Evolutionary conservation across 192 early-diverging fungal species (phyloP).

Genomic region (Haplosporangium gracile): DNA sequence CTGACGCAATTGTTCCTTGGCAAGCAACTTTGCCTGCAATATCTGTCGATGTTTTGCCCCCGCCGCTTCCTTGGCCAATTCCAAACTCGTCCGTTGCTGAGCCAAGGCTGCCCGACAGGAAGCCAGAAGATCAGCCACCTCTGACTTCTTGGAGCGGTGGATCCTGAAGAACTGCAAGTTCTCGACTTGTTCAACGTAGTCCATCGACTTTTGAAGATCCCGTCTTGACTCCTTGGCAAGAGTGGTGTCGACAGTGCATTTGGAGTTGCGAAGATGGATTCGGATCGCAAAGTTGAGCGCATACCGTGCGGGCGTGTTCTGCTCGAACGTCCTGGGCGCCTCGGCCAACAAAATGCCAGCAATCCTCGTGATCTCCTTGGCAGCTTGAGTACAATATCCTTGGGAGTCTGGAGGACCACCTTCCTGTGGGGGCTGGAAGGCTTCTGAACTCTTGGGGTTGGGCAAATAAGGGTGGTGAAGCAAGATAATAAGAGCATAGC

Average conservation of each 20-base stretch:
- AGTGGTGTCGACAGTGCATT: slow-evolving; percentile 25
- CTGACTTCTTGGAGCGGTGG: slow-evolving; percentile 46
- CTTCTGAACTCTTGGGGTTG: slow-evolving; percentile 51
- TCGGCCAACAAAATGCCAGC: slow-evolving; percentile 42
- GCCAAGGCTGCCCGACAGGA: slow-evolving; percentile 50
- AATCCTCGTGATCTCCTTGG: slow-evolving; percentile 55
- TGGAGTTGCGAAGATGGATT: slow-evolving; percentile 50
- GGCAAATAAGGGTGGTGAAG: slow-evolving; percentile 51
- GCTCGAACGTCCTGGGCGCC: slow-evolving; percentile 42
- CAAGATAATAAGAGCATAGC: slow-evolving; percentile 51
- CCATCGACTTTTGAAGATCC: slow-evolving; percentile 54
- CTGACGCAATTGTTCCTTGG: slow-evolving; percentile 24
- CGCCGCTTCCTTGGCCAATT: slow-evolving; percentile 50
- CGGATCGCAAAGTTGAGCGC: slow-evolving; percentile 52
- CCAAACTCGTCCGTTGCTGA: slow-evolving; percentile 50
- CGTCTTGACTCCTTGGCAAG: slow-evolving; percentile 44
- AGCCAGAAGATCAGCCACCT: slow-evolving; percentile 36
- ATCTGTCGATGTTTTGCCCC: slow-evolving; percentile 41
- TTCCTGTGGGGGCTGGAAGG: slow-evolving; percentile 24
- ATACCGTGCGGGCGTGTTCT: slow-evolving; percentile 47
- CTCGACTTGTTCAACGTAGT: slow-evolving; percentile 47
- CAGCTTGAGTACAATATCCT: slow-evolving; percentile 52
- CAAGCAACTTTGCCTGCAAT: slow-evolving; percentile 20
- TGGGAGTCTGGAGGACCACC: slow-evolving; percentile 40
- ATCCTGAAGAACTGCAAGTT: slow-evolving; percentile 52